Evolutionary conservation across 2,329 filamentous ascomycete genomes (phyloP), one percentile per base, ranked within the genome.

Genomic region (Xenosphaeropsis pyriputrescens): DNA sequence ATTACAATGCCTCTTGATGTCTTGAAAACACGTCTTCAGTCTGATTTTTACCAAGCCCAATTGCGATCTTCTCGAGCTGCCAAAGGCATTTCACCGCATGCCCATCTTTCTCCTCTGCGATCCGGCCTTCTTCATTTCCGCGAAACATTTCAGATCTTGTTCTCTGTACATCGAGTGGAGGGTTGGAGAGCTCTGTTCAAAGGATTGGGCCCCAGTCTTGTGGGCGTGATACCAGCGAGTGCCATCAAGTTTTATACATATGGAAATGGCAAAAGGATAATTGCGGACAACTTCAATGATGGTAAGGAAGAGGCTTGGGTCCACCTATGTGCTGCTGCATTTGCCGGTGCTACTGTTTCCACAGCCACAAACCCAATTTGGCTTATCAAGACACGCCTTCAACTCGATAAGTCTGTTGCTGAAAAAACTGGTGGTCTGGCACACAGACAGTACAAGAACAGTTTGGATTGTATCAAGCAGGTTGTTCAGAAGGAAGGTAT

Each of bases 291-390:
- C 49, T 76, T 84, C 54, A 85, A 89, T 59, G 53, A 73, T 47
- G 75, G 79, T 35, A 55, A 76, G 48, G 73, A 86, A 53, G 72
- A 75, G 12, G 71, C 81, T 1, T 81, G 74, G 67, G 77, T 94
- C 9, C 85, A 94, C 56, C 67, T 94, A 7, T 64, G 72, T 34
- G 79, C 85, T 1, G 88, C 83, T 5, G 75, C 82, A 1, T 67
- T 71, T 13, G 86, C 88, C 1, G 88, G 88, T 2, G 72, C 95
- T 32, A 78, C 79, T 6, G 95, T 89, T 0, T 84, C 84, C 34
- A 95, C 89, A 1, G 84, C 81, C 16, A 96, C 88, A 29, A 95
- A 95, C 58, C 88, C 88, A 2, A 94, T 96, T 52, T 96, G 88
- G 88, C 72, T 96, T 45, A 76, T 96, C 54, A 96, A 96, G 68